Base-by-base conservation (phyloP, 2,329 filamentous ascomycete species). In the Penicillium sp. region DNA sequence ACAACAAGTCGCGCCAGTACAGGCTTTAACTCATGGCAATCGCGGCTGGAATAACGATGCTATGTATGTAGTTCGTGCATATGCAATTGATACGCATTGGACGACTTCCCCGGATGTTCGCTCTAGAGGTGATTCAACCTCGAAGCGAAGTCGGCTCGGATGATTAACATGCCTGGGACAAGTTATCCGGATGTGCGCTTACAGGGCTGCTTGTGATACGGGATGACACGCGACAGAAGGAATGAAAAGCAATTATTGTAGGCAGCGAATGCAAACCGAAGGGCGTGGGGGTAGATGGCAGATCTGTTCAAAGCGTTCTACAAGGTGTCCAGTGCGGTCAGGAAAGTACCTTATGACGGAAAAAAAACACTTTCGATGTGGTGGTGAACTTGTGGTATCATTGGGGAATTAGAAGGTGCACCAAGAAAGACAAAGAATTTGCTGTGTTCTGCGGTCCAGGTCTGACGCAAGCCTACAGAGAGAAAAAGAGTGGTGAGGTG, bases 391-490 rank as follows among this genome's bases (percentile, higher is more conserved):
- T 57, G 21, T 41, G 55, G 55, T 57, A 50, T 57, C 55, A 57
- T 50, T 19, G 48, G 50, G 29, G 38, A n/a, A 29, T 5, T 5
- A 21, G 21, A 19, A 47, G 8, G n/a, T 19, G n/a, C n/a, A 23
- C 45, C 45, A 47, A 7, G 5, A 23, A 47, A 9, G 15, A 41
- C 35, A 41, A 41, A 15, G n/a, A 5, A 15, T n/a, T 47, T 47
- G 45, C 9, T 45, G 52, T 23, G 66, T 64, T 69, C 71, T 72
- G 71, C 72, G 72, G 72, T 67, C 73, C 47, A 46, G 26, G 11
- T 74, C 74, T 73, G 66, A 65, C 67, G 64, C 62, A 68, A 69
- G 69, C 64, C 71, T 75, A 75, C 73, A 70, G 64, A 72, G 44
- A 55, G 11, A n/a, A 44, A 63, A 44, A 63, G 41, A 52, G 53